Base-by-base conservation (phyloP, 2,329 filamentous ascomycete genomes). In the Colletotrichum spaethianum region DNA sequence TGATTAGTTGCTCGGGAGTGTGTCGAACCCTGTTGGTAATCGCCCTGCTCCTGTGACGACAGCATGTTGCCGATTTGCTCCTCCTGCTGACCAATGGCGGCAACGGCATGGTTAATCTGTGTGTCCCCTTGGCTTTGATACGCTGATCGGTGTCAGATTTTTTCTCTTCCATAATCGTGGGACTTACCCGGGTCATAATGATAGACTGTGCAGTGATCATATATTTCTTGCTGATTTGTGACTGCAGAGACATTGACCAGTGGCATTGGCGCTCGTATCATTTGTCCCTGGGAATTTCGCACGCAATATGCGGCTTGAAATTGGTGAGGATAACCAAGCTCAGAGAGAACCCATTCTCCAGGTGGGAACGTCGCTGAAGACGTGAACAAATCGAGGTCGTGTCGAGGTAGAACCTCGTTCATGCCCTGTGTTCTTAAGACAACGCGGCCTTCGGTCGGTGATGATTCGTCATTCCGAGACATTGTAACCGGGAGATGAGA, bases 151-250 rank as follows among this genome's bases (percentile, higher is more conserved):
- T 20, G 28, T 71, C 42, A 72, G 69, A 20, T 20, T 9, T 52
- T 20, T 26, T 23, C 28, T 40, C 36, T 14, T 23, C n/a, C 4
- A 28, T 38, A 8, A 23, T 20, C 11, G 20, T 50, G n/a, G 9
- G 8, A 55, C 69, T 72, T 23, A 69, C 69, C 16, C 8, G 69
- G 57, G 12, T 67, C 59, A 48, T 63, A 72, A 18, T 69, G 69
- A 48, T 69, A 72, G 31, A 72, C 69, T 38, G 65, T 72, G 65
- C 69, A 72, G 59, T 72, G 69, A 38, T 72, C 48, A 33, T 57
- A 72, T 6, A 72, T 57, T n/a, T 72, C 69, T n/a, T 69, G 57
- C 23, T 72, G 65, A 23, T 53, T 72, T 6, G 65, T 69, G 4
- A 69, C 69, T 6, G 69, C 69, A 16, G 69, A 72, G 20, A 72